Percentiles rank a stretch among this genome's conserved stretches.
Evolutionary conservation across 768 basidiomycete genomes (phyloP).

Genomic region (Agaricus sinodeliciosus): DNA sequence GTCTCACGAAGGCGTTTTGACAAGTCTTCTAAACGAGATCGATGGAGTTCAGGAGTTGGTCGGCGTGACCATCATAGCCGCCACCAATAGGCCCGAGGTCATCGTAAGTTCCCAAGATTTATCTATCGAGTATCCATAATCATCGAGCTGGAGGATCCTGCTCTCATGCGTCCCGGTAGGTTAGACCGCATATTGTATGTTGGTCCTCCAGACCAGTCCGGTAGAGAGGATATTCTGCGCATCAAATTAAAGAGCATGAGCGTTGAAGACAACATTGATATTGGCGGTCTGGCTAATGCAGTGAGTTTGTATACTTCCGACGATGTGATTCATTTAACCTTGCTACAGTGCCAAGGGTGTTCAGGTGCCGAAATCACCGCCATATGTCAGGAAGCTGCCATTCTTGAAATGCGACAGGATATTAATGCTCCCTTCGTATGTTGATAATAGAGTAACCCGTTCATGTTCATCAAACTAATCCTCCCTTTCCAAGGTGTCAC

Average conservation of each 20-base stretch:
- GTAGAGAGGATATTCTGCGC: constrained; percentile 77
- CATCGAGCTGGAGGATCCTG: constrained; percentile 64
- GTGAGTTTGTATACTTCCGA: constrained; percentile 34
- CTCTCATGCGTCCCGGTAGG: constrained; percentile 90
- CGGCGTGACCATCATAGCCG: constrained; percentile 93
- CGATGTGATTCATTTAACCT: background rate
- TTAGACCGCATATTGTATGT: constrained; percentile 93
- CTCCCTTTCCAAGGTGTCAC: constrained; percentile 52
- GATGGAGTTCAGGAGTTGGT: constrained; percentile 94
- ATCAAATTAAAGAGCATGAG: constrained; percentile 80
- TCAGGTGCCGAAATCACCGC: constrained; percentile 92
- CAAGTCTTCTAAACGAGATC: constrained; percentile 95
- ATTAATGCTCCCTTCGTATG: constrained; percentile 72
- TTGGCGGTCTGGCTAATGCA: constrained; percentile 60
- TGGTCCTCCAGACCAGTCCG: constrained; percentile 78
- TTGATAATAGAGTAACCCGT: constrained; percentile 7
- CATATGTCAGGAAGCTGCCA: constrained; percentile 93
- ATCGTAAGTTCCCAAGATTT: constrained; percentile 37
- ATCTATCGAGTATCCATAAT: background rate
- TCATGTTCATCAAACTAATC: background rate
- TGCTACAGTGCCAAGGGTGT: constrained; percentile 81
- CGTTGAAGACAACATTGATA: constrained; percentile 61
- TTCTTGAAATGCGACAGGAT: constrained; percentile 86
- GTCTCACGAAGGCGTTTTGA: constrained; percentile 83
- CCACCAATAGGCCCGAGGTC: constrained; percentile 93